Evolutionary conservation across 1,284 basidiomycete genomes (phyloP).

Genomic region (Bjerkandera adusta): DNA sequence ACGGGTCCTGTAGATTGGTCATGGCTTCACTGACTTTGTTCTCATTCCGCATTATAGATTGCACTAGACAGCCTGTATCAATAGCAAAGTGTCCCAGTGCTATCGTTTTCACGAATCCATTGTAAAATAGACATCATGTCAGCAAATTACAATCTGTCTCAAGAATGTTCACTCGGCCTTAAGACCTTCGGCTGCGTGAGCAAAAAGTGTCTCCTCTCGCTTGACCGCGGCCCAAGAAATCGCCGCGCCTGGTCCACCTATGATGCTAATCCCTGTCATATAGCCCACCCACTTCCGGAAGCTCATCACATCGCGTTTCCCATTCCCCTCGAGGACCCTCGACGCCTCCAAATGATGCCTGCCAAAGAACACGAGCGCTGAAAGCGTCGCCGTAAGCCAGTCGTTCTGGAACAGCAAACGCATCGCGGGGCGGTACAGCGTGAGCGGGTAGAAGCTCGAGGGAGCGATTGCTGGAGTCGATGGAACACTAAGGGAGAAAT

Average conservation of each 20-base stretch:
- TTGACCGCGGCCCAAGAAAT: conserved; percentile 13
- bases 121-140: too few relatives aligned
- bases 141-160: too few relatives aligned
- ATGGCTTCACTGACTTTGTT: too few relatives aligned
- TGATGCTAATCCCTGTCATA: background rate
- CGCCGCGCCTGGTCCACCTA: conserved; percentile 14
- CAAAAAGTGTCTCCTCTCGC: conserved; percentile 10
- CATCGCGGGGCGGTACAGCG: conserved; percentile 6
- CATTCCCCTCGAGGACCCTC: too few relatives aligned
- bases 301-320: background rate
- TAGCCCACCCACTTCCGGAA: background rate
- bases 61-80: too few relatives aligned
- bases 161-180: too few relatives aligned
- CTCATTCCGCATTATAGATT: too few relatives aligned
- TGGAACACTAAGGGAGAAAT: conserved; percentile 1
- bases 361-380: conserved; percentile 12
- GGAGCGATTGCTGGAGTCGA: background rate
- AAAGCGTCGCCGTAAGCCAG: conserved; percentile 12
- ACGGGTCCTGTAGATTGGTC: too few relatives aligned
- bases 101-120: too few relatives aligned
- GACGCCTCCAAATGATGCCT: background rate
- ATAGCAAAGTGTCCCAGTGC: too few relatives aligned
- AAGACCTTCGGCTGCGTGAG: too few relatives aligned
- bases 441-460: background rate
- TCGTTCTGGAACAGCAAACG: conserved; percentile 16